These are phyloP conservation scores for Eragrostis tef DNA, from an alignment of 202 grass and related monocot genomes.

Conservation along the genomic window DNA sequence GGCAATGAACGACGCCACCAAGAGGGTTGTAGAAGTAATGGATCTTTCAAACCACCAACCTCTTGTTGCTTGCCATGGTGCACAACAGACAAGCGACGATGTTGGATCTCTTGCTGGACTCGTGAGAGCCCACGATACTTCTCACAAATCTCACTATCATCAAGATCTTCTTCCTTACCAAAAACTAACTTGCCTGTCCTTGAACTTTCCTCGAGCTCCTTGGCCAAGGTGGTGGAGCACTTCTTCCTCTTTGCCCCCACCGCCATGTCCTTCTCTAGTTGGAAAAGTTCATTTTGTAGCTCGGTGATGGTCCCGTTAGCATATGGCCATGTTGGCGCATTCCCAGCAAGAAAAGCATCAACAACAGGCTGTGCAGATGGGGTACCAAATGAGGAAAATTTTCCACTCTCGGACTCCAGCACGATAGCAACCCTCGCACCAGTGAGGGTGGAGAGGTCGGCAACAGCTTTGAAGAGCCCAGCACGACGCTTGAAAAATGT, in stretches of 20 bases:
- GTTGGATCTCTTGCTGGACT: neutral
- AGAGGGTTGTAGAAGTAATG: neutral
- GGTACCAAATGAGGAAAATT: constrained; percentile 44
- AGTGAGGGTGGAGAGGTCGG: constrained; percentile 45
- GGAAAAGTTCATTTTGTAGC: constrained; percentile 25
- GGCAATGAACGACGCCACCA: neutral
- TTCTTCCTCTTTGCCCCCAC: constrained; percentile 1
- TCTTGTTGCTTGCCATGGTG: neutral
- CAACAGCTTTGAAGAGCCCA: constrained; percentile 36
- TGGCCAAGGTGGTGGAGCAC: neutral
- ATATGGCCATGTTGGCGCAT: neutral
- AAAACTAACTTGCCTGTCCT: constrained; percentile 24
- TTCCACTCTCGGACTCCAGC: constrained; percentile 24
- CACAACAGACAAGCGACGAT: neutral
- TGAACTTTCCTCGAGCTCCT: neutral
- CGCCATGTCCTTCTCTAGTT: neutral
- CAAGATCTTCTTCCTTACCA: constrained; percentile 33
- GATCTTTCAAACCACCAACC: neutral
- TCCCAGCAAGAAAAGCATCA: constrained; percentile 27
- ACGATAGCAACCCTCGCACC: constrained; percentile 37
- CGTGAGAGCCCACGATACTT: constrained; percentile 15
- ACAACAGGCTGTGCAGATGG: constrained; percentile 11
- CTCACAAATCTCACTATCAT: constrained; percentile 24
- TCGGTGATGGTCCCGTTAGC: neutral
- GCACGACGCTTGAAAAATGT: constrained; percentile 44